Conservation (phyloP, 257 asterid species). For the Solanum piurae region DNA sequence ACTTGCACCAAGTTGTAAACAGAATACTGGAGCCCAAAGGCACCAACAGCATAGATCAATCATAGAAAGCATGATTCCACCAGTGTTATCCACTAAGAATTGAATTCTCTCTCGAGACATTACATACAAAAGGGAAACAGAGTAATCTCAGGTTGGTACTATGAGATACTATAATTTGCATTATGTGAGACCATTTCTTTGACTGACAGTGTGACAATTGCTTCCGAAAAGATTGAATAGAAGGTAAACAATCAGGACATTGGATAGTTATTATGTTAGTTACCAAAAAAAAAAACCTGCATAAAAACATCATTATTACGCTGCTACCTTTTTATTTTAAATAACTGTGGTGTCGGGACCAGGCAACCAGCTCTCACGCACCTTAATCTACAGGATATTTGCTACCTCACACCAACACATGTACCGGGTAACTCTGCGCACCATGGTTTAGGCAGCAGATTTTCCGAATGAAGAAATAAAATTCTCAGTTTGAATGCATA, state of each 20-base stretch:
- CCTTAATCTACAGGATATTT: not conserved
- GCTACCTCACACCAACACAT: not conserved
- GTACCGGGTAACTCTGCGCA: not conserved
- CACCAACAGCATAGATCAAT: not conserved
- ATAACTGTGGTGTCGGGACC: not conserved
- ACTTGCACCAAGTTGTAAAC: not conserved
- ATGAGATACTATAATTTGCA: not conserved
- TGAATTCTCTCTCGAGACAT: not conserved
- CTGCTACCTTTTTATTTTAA: not conserved
- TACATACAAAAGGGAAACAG: not conserved
- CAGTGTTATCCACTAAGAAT: not conserved
- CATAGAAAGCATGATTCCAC: not conserved
- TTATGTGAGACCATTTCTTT: not conserved
- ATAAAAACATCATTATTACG: not conserved
- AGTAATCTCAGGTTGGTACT: not conserved
- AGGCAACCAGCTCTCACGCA: not conserved
- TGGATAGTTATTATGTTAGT: not conserved
- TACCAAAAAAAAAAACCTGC: not conserved
- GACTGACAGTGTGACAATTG: not conserved
- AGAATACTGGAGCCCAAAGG: not conserved
- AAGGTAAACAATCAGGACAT: not conserved
- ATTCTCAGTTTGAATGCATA: not conserved
- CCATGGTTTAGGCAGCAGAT: not conserved
- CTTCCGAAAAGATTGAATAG: not conserved
- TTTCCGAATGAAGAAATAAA: not conserved